Conservation (phyloP, 805 yeast genomes). For the Osmozyma mogii region DNA sequence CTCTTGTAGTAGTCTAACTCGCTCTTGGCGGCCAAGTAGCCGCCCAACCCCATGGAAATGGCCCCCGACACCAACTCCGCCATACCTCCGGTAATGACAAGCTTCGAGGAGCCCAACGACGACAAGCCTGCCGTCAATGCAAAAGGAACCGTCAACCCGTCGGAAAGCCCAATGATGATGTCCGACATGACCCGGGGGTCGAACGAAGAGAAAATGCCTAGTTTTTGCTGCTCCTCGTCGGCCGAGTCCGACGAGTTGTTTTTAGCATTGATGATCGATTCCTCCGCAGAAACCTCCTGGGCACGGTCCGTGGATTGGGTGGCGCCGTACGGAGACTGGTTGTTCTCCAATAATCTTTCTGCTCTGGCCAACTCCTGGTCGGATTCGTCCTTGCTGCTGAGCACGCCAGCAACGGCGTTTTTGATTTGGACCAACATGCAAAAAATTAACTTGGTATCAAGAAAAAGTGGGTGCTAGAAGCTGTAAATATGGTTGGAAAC, state of each 20-base stretch:
- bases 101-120: slow-evolving; percentile 77
- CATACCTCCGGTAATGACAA: slow-evolving; percentile 96
- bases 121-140: slow-evolving; percentile 96
- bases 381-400: slow-evolving; percentile 14
- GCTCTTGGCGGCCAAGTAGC: slow-evolving; percentile 87
- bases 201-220: slow-evolving; percentile 43
- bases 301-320: slow-evolving; percentile 24
- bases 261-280: slow-evolving; percentile 67
- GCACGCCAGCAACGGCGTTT: slow-evolving; percentile 24
- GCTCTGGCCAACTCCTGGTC: slow-evolving; percentile 27
- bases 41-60: slow-evolving; percentile 96
- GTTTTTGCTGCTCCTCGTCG: slow-evolving; percentile 13
- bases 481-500: too few relatives aligned
- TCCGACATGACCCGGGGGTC: slow-evolving; percentile 95
- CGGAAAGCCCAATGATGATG: slow-evolving; percentile 86
- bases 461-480: too few relatives aligned
- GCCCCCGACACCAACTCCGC: slow-evolving; percentile 97
- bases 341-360: slow-evolving; percentile 23
- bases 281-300: slow-evolving; percentile 24
- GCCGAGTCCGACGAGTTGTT: slow-evolving; percentile 53
- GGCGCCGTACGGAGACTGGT: slow-evolving; percentile 32
- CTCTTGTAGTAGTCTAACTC: slow-evolving; percentile 71
- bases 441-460: too few relatives aligned
- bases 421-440: slow-evolving; percentile 32
- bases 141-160: slow-evolving; percentile 97